These are phyloP conservation scores for Bolboschoenoplectus hybrid DNA, from an alignment of 202 grass and related monocot species.

Conservation along the genomic window DNA sequence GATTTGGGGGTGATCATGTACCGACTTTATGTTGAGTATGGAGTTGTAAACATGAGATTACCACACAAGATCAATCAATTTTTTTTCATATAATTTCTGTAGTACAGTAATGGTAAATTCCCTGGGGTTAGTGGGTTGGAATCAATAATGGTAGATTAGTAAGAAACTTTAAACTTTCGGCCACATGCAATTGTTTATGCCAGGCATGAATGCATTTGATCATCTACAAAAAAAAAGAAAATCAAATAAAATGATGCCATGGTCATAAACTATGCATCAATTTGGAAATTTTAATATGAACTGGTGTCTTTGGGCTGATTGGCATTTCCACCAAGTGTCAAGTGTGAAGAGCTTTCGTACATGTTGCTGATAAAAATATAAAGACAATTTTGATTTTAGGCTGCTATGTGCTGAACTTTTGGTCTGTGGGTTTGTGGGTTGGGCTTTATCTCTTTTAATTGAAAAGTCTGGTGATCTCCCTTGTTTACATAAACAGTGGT, in stretches of 20 bases:
- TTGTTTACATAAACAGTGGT: not conserved
- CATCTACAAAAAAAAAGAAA: not conserved
- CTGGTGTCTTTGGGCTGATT: not conserved
- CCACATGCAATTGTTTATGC: not conserved
- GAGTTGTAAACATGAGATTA: not conserved
- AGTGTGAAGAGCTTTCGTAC: no score
- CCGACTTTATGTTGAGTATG: not conserved
- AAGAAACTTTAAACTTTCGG: not conserved
- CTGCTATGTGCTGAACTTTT: no score
- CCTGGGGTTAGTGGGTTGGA: not conserved
- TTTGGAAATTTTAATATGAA: not conserved
- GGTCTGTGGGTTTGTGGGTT: no score
- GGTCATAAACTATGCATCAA: not conserved
- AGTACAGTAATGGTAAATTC: not conserved
- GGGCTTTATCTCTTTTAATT: no score
- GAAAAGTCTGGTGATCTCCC: not conserved
- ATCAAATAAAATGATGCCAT: not conserved
- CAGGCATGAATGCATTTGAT: not conserved
- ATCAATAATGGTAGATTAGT: not conserved
- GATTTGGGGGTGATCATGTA: conserved; percentile 13
- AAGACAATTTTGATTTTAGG: no score
- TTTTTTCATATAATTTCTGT: not conserved
- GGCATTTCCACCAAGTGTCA: not conserved
- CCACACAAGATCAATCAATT: not conserved
- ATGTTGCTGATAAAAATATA: no score